These are phyloP conservation scores for Cinnamomum chago DNA, from an alignment of 164 flowering plant genomes.

Conservation along the genomic window DNA sequence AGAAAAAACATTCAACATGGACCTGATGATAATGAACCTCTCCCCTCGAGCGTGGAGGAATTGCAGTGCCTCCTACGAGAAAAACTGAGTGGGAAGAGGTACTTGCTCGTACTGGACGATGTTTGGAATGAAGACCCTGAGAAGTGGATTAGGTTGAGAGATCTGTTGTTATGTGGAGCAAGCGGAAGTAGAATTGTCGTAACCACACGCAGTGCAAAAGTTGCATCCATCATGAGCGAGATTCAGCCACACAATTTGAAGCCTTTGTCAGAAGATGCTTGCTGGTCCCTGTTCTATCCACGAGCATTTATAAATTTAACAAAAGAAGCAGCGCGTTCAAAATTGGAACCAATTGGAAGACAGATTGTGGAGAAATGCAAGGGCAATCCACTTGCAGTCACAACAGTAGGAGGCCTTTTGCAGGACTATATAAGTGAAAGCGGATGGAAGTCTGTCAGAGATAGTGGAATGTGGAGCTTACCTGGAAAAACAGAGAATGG, in stretches of 20 bases:
- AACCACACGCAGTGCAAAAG: background rate
- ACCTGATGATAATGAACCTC: background rate
- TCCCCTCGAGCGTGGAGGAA: background rate
- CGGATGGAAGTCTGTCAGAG: background rate
- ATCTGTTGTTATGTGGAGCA: background rate
- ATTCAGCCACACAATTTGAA: background rate
- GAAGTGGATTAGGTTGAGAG: conserved; percentile 2
- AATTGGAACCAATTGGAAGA: background rate
- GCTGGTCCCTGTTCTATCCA: conserved; percentile 4
- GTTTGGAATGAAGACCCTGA: background rate
- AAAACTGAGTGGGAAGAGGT: background rate
- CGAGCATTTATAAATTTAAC: conserved; percentile 11
- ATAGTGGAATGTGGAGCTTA: conserved; percentile 1
- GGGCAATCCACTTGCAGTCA: conserved; percentile 6
- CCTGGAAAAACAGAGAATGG: too few relatives aligned
- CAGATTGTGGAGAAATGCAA: conserved; percentile 7
- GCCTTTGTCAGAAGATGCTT: background rate
- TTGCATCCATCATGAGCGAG: background rate
- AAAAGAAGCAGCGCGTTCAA: background rate
- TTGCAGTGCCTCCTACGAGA: background rate
- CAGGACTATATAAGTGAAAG: too few relatives aligned
- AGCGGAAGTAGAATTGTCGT: conserved; percentile 4
- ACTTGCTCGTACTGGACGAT: conserved; percentile 10
- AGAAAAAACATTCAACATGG: too few relatives aligned
- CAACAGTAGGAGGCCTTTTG: conserved; percentile 2